Base-by-base conservation (phyloP, 225 moss, liverwort and hornwort species). In the Neckera pumila region DNA sequence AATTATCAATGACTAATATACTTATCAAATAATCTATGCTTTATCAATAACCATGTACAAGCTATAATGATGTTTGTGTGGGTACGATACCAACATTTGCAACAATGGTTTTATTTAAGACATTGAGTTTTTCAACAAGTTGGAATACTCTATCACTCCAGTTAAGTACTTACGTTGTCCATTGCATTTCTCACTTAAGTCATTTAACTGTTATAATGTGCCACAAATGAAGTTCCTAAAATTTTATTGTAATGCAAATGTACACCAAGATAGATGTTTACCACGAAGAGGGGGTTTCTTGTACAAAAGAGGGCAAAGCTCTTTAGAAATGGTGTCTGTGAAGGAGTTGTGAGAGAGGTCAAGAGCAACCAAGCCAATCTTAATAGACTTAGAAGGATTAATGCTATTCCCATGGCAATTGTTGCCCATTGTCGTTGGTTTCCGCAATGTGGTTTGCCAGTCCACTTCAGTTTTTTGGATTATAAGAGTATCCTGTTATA, bases 311-410 rank as follows among this genome's bases (percentile, higher is more conserved):
- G 89, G 85, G 66, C 93, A 95, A 33, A 98, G 90, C 69, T 96
- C 90, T 82, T 91, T 21, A n/a, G 90, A 86, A 81, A 94, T 90
- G 20, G 81, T 54, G 8, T 98, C 94, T 20, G 97, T 91, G 60
- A 98, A 93, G 61, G 89, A 88, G 38, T 98, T 98, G 91, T 93
- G 77, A 56, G 97, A 96, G 63, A 98, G 93, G 61, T 98, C 94
- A 63, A 98, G 91, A 42, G 94, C 94, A 76, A 87, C 58, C 57
- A 98, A 92, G 88, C 95, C 94, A 59, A 62, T 61, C 38, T 76
- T 59, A 15, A 47, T 34, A 23, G 75, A 20, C 43, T 84, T 86
- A 12, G 60, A 88, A 11, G 47, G 57, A 28, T 49, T 67, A 47
- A 36, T 84, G 63, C 57, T 79, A 17, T 28, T 40, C 17, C 58